Evolutionary conservation across 768 basidiomycete species (phyloP), one percentile per base, ranked within the genome.

Genomic region (Royoungia palumana): DNA sequence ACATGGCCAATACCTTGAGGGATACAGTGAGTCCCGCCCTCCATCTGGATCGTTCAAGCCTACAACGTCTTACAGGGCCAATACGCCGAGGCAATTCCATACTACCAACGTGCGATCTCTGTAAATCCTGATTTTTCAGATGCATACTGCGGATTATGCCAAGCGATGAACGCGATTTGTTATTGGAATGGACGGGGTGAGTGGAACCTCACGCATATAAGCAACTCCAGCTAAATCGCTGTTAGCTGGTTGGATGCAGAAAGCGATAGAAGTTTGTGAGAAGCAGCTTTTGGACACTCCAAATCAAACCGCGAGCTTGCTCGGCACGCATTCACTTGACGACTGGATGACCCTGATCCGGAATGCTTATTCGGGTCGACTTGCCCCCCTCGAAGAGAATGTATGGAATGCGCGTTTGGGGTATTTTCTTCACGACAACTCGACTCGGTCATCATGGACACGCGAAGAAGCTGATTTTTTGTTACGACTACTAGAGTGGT

Each of bases 1-100:
- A 79, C 46, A 67, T 79, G 60, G 77, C 72, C 16, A 79, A 77
- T 58, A 75, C 75, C 0, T 58, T 79, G 55, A 78, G 77, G 55
- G 77, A 79, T 53, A 61, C 60, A 47, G 77, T 78, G 30, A 36
- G 70, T 45, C 27, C 20, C 17, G 4, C 28, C 5, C 10, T 35
- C 36, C 16, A 11, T 53, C 34, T 38, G 2, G 16, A 19, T 41
- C 7, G 21, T 28, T 36, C 35, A 11, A 11, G 20, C 14, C 13
- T 30, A 32, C 36, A 22, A 43, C 20, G 6, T 47, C 20, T 12
- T 7, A 32, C 46, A 75, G 75, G 72, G 72, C 17, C 70, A 66
- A 37, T 65, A 69, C 24, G 61, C 71, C 44, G 75, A 79, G 34
- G 71, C 74, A 16, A 68, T 79, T 35, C 64, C 63, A 12, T 79